These are phyloP conservation scores for Neodidymelliopsis sp. DNA, from an alignment of 2,329 filamentous ascomycete species.

Conservation along the genomic window DNA sequence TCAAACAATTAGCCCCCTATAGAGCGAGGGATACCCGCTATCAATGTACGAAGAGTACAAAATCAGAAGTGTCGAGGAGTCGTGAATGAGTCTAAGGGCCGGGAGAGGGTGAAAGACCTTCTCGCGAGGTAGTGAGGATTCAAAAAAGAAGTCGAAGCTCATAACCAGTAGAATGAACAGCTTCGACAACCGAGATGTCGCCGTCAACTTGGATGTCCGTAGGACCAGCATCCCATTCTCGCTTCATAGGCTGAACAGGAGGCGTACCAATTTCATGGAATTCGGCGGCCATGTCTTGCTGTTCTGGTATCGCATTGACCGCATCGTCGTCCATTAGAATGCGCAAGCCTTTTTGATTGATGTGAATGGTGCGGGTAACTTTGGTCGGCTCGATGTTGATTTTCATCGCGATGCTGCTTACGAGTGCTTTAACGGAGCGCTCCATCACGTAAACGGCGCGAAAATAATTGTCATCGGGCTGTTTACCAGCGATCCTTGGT, in stretches of 20 bases:
- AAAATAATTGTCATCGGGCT: constrained; percentile 71
- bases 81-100: constrained; percentile 22
- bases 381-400: constrained; percentile 78
- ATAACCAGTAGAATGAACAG: constrained; percentile 55
- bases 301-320: constrained; percentile 81
- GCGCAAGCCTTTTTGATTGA: constrained; percentile 77
- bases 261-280: constrained; percentile 68
- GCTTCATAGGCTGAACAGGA: constrained; percentile 56
- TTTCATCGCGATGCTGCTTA: constrained; percentile 76
- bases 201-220: constrained; percentile 59
- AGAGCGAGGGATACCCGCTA: constrained; percentile 24
- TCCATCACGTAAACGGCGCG: constrained; percentile 85
- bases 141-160: constrained; percentile 59
- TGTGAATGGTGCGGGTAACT: constrained; percentile 74
- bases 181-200: constrained; percentile 54
- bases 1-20: constrained; percentile 25
- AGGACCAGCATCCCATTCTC: constrained; percentile 61
- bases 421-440: constrained; percentile 77
- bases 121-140: constrained; percentile 9
- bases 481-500: constrained; percentile 59
- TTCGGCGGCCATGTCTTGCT: constrained; percentile 83
- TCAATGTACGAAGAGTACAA: constrained; percentile 41
- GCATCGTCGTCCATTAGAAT: constrained; percentile 92
- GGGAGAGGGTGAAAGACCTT: constrained; percentile 17
- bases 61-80: constrained; percentile 41